Conservation (phyloP, 2,329 filamentous ascomycete genomes). For the Fusarium marasasianum region DNA sequence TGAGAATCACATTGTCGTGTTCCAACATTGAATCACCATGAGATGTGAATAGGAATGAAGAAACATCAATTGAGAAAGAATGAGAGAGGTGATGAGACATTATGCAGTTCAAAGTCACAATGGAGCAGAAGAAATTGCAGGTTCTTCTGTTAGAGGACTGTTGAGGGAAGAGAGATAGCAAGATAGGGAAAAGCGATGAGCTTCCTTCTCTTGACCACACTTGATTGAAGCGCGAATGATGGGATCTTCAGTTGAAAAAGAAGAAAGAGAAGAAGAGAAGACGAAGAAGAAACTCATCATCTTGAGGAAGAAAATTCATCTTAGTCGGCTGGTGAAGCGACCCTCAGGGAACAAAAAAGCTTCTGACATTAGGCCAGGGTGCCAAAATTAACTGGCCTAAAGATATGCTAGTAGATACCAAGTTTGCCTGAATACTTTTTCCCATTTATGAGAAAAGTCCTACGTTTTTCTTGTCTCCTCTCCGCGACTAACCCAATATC, state of each 20-base stretch:
- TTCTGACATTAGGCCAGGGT: background rate
- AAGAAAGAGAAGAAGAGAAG: background rate
- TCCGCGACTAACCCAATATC: constrained; percentile 17
- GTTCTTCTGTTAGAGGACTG: constrained; percentile 1
- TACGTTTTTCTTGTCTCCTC: background rate
- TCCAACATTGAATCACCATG: constrained; percentile 8
- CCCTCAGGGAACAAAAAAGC: background rate
- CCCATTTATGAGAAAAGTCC: background rate
- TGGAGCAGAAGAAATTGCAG: background rate
- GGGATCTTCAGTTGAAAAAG: background rate
- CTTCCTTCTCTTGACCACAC: background rate
- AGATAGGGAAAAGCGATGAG: background rate
- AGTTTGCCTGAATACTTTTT: background rate
- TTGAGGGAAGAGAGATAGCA: background rate
- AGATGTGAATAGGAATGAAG: background rate
- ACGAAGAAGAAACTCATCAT: background rate
- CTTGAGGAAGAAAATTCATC: constrained; percentile 17
- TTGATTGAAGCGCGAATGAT: constrained; percentile 9
- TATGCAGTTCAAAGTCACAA: constrained; percentile 17
- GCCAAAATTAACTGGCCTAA: background rate
- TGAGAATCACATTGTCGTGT: constrained; percentile 26
- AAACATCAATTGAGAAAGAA: background rate
- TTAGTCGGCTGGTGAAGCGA: constrained; percentile 14
- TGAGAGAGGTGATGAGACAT: constrained; percentile 8
- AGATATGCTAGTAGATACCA: no score